phyloP scores from a whole-genome alignment of 2,329 filamentous ascomycete genomes.

The Trichoderma lentiforme region DNA sequence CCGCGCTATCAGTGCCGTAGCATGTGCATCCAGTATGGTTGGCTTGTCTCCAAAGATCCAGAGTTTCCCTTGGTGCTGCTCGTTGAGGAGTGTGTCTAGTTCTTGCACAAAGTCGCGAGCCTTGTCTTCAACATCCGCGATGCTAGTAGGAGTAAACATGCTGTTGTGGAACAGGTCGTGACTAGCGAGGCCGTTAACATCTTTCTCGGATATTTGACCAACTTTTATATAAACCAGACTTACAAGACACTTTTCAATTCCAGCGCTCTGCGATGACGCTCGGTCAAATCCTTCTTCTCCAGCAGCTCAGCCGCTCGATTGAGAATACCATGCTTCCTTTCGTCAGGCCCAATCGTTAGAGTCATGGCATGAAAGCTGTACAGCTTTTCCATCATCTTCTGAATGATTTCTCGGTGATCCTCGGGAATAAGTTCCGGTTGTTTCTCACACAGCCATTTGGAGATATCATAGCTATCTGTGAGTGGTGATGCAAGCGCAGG shows the following conservation, averaged over 20 bases:
- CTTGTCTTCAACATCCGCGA: conserved; percentile 25
- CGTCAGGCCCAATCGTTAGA: conserved; percentile 25
- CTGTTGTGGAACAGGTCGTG: conserved; percentile 27
- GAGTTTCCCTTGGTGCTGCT: conserved; percentile 17
- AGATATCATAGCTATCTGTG: conserved; percentile 29
- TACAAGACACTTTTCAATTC: conserved; percentile 33
- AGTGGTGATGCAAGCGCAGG: conserved; percentile 24
- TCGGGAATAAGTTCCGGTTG: conserved; percentile 29
- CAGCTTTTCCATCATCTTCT: conserved; percentile 26
- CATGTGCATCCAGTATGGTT: conserved; percentile 31
- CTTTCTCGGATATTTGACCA: not conserved
- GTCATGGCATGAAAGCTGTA: conserved; percentile 28
- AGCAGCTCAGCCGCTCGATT: conserved; percentile 31
- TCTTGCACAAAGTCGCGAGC: conserved; percentile 25
- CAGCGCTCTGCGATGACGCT: conserved; percentile 28
- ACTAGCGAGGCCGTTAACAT: conserved; percentile 17
- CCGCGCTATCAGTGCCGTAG: conserved; percentile 23
- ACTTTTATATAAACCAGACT: conserved; percentile 13
- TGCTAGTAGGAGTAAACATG: conserved; percentile 26
- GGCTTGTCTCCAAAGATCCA: conserved; percentile 31
- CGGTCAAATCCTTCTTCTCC: conserved; percentile 27
- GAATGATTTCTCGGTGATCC: conserved; percentile 24
- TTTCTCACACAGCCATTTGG: conserved; percentile 29
- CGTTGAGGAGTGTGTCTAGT: conserved; percentile 21
- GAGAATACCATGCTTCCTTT: conserved; percentile 27